Evolutionary conservation across 2,329 filamentous ascomycete species (phyloP).

Genomic region (Apiospora pterosperma): DNA sequence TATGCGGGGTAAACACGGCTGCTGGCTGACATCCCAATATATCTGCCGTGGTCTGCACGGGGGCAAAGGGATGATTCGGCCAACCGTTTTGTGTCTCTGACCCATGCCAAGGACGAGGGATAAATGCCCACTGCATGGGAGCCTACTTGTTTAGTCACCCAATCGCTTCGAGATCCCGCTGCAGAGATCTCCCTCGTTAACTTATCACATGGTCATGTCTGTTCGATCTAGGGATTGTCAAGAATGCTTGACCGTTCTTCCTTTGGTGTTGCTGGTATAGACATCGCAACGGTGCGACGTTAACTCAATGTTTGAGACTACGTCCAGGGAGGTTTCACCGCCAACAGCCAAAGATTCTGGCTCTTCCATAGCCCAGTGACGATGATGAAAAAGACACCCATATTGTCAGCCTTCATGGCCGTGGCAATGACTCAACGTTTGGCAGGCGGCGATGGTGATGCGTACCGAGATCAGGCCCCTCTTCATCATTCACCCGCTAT

Average conservation of each 20-base stretch:
- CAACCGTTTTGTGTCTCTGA: neutral
- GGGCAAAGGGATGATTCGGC: neutral
- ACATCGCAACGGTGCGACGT: neutral
- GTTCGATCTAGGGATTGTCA: neutral
- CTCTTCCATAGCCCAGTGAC: neutral
- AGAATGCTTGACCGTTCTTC: neutral
- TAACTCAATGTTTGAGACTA: neutral
- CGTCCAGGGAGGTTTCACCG: neutral
- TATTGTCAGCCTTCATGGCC: neutral
- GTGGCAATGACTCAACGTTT: neutral
- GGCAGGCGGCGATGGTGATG: neutral
- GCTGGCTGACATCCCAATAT: neutral
- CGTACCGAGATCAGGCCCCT: neutral
- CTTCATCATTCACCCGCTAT: neutral
- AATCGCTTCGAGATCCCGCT: neutral
- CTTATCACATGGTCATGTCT: neutral
- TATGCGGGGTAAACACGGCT: conserved; percentile 16
- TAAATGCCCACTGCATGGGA: neutral
- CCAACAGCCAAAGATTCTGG: neutral
- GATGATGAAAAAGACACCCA: neutral
- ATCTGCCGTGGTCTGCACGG: neutral
- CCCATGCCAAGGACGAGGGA: neutral
- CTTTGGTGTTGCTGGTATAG: neutral
- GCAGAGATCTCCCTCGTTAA: neutral
- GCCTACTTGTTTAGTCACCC: neutral